Base-by-base conservation (phyloP, 2,329 filamentous ascomycete species). In the Fonsecaea monophora region DNA sequence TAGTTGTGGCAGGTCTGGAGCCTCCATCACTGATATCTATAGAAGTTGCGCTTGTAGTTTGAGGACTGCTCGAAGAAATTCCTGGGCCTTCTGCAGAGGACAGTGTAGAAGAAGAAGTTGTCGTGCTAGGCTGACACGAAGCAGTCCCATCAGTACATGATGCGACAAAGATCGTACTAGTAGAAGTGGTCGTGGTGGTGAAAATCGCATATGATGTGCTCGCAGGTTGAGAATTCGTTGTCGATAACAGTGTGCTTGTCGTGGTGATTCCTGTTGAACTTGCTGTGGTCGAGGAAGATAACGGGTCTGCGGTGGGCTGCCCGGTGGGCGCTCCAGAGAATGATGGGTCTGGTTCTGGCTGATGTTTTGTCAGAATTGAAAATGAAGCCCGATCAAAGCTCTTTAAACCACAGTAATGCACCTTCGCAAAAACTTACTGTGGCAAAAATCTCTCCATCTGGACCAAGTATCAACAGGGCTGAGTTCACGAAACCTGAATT, bases 251-350 rank as follows among this genome's bases (percentile, higher is more conserved):
- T 7, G 25, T 61, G 34, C 45, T 53, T 13, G 60, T 64, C 18
- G 58, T 37, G 3, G 48, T 59, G 25, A 55, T 57, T 12, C 21
- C 58, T 13, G 18, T 18, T 13, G 59, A 53, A 32, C 30, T 63
- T 3, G 58, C 63, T 8, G 68, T 50, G 45, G 18, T 65, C 34
- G 37, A 57, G n/a, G 61, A 63, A 40, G 61, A 58, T n/a, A 69
- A 3, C 3, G 68, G 68, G 48, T 62, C 68, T 7, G 57, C 34
- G 4, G 62, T 59, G n/a, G 68, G 65, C 21, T 42, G 53, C 32
- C 65, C 58, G 42, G 64, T 65, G n/a, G 68, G 68, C n/a, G 61
- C 65, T 53, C 68, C 68, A 56, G 65, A 62, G 45, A 69, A 69
- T 8, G 60, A 48, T 37, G 66, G 63, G 35, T 65, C 67, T 15